Evolutionary conservation across 1,284 basidiomycete species (phyloP).

Genomic region (Thecaphora thlaspeos): DNA sequence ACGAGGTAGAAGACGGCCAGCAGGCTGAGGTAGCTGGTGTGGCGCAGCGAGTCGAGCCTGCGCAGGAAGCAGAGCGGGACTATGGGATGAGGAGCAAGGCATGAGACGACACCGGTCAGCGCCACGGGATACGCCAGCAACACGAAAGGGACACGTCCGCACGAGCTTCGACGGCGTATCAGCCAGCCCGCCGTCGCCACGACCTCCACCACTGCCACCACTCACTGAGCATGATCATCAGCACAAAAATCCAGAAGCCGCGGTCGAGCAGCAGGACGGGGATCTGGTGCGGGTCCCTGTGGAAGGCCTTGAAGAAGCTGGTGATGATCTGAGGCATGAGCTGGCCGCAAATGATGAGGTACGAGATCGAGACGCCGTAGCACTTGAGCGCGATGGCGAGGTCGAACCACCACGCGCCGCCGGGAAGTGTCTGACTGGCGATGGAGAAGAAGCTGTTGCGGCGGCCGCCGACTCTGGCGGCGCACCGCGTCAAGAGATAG

Average conservation of each 20-base stretch:
- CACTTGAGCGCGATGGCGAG: constrained; percentile 78
- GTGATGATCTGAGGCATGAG: constrained; percentile 90
- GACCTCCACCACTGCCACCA: no score
- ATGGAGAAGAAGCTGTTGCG: constrained; percentile 46
- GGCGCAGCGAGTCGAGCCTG: constrained; percentile 68
- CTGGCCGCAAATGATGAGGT: constrained; percentile 56
- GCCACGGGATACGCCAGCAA: no score
- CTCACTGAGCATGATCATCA: constrained; percentile 71
- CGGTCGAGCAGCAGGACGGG: constrained; percentile 65
- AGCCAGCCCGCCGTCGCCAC: background rate
- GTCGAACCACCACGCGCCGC: constrained; percentile 80
- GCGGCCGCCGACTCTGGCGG: constrained; percentile 66
- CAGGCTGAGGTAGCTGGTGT: constrained; percentile 80
- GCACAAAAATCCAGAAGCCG: constrained; percentile 76
- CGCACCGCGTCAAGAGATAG: constrained; percentile 83
- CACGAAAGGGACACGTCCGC: no score
- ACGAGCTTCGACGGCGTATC: no score
- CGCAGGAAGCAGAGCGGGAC: constrained; percentile 80
- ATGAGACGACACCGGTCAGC: background rate
- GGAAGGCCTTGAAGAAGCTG: constrained; percentile 64
- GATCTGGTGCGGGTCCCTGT: constrained; percentile 30
- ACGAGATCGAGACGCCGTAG: constrained; percentile 86
- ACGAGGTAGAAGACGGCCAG: constrained; percentile 68
- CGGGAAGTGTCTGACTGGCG: constrained; percentile 61
- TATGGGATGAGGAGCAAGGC: background rate